Evolutionary conservation across 331 rosid species (phyloP).

Genomic region (Spiraea crenata): DNA sequence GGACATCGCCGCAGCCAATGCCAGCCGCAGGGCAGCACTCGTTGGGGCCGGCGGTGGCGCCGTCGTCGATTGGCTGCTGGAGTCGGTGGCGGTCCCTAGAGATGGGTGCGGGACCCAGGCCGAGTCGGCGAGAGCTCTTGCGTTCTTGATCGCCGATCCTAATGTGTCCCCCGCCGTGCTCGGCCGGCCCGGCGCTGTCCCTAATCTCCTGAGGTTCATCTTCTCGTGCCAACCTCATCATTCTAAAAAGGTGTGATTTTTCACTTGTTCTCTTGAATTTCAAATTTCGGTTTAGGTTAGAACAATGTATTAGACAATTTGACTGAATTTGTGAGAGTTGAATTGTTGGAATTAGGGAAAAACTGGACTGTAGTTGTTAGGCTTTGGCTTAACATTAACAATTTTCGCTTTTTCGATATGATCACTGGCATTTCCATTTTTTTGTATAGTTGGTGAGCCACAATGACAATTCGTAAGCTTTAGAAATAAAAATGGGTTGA

Average conservation of each 20-base stretch:
- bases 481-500: background rate
- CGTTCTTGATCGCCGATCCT: constrained; percentile 86
- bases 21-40: constrained; percentile 74
- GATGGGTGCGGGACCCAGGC: constrained; percentile 76
- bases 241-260: constrained; percentile 58
- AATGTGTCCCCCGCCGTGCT: constrained; percentile 73
- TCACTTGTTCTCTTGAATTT: background rate
- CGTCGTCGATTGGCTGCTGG: constrained; percentile 91
- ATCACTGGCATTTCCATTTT: background rate
- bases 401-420: background rate
- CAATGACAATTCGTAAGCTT: background rate
- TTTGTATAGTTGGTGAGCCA: background rate
- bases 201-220: constrained; percentile 80
- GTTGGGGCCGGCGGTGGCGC: constrained; percentile 93
- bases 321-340: background rate
- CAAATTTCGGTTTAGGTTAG: background rate
- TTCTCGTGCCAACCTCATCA: constrained; percentile 88
- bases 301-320: background rate
- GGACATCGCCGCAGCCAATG: constrained; percentile 82
- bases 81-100: constrained; percentile 70
- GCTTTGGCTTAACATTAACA: background rate
- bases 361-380: background rate
- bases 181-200: constrained; percentile 80
- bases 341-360: constrained; percentile 2
- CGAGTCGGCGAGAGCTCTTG: constrained; percentile 92